Conservation (phyloP, 202 grass and related monocot species). For the Bolboschoenoplectus hybrid region DNA sequence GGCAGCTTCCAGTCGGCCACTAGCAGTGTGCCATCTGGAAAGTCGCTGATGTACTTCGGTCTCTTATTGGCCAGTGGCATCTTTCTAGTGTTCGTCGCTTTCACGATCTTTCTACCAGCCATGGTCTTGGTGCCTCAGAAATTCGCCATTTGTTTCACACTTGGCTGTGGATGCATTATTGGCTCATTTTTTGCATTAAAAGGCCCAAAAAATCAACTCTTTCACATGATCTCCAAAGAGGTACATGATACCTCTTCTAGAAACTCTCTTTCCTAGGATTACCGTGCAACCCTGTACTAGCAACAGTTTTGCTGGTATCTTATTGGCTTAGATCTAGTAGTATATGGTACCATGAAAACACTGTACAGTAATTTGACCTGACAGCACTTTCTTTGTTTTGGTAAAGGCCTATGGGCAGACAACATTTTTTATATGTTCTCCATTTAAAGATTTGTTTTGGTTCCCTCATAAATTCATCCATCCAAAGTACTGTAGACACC, state of each 20-base stretch:
- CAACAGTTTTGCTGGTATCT: not conserved
- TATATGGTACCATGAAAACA: conserved; percentile 2
- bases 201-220: conserved; percentile 84
- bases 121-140: conserved; percentile 98
- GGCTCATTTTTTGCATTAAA: conserved; percentile 98
- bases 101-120: conserved; percentile 92
- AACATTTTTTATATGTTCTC: not conserved
- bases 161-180: conserved; percentile 83
- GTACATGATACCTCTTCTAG: conserved; percentile 40
- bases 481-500: not conserved
- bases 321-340: not conserved
- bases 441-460: not conserved
- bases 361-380: not conserved
- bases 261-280: not conserved
- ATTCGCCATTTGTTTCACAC: conserved; percentile 92
- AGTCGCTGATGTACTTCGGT: conserved; percentile 88
- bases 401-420: no score
- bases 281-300: not conserved
- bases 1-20: conserved; percentile 77
- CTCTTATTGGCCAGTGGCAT: conserved; percentile 82
- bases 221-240: conserved; percentile 97
- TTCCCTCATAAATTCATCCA: not conserved
- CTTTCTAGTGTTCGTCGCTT: conserved; percentile 91
- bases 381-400: not conserved
- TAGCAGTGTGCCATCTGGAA: conserved; percentile 81